These are phyloP conservation scores for Penicillium herquei DNA, from an alignment of 495 filamentous ascomycete genomes.

Conservation along the genomic window DNA sequence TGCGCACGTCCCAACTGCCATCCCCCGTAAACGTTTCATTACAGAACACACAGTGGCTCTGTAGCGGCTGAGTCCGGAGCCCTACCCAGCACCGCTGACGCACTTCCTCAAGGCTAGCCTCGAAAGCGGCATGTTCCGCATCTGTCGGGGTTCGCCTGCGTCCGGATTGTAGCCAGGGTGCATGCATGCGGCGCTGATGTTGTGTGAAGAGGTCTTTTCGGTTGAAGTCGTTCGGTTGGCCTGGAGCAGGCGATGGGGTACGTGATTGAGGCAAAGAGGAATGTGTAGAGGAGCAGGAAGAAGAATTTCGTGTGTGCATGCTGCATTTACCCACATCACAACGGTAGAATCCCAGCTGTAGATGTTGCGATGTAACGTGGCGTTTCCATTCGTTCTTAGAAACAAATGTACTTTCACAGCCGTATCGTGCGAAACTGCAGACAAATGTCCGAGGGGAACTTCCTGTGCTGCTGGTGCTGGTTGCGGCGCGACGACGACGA, in stretches of 20 bases:
- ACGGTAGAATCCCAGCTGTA: slow-evolving; percentile 74
- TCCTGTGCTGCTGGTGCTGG: slow-evolving; percentile 11
- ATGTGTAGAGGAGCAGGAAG: slow-evolving; percentile 13
- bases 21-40: slow-evolving; percentile 55
- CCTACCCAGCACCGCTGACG: slow-evolving; percentile 54
- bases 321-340: slow-evolving; percentile 69
- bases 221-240: slow-evolving; percentile 70
- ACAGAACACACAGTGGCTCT: slow-evolving; percentile 72
- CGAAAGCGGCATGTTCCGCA: slow-evolving; percentile 34
- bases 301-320: slow-evolving; percentile 14
- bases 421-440: slow-evolving; percentile 80
- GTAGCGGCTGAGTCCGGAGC: slow-evolving; percentile 59
- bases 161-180: slow-evolving; percentile 37
- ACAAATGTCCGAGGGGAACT: slow-evolving; percentile 63
- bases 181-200: slow-evolving; percentile 92
- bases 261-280: slow-evolving; percentile 4
- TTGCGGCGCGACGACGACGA: slow-evolving; percentile 5
- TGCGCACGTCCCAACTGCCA: slow-evolving; percentile 74
- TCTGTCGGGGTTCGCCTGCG: slow-evolving; percentile 33
- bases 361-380: slow-evolving; percentile 79
- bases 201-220: slow-evolving; percentile 93
- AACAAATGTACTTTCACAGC: slow-evolving; percentile 80
- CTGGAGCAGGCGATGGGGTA: background rate
- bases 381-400: slow-evolving; percentile 98
- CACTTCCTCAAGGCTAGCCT: slow-evolving; percentile 31